These are phyloP conservation scores for Microbotryum intermedium DNA, from an alignment of 1,284 basidiomycete species.

Conservation along the genomic window DNA sequence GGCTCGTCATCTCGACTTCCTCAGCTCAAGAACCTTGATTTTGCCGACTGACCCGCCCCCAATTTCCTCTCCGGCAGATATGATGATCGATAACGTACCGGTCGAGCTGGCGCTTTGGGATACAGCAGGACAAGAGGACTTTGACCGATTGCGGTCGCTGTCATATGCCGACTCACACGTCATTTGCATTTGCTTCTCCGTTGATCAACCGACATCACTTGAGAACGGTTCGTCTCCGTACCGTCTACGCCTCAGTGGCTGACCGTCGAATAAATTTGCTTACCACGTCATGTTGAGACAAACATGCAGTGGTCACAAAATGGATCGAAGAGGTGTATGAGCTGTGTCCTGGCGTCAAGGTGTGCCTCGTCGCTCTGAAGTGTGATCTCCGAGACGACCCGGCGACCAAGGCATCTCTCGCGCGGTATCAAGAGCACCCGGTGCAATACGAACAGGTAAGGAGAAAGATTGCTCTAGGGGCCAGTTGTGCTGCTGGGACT, in stretches of 20 bases:
- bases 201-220: slow-evolving; percentile 80
- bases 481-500: background rate
- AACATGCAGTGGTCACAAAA: slow-evolving; percentile 40
- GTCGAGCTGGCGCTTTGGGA: slow-evolving; percentile 94
- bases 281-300: background rate
- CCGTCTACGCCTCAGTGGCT: background rate
- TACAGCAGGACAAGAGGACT: slow-evolving; percentile 97
- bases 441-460: slow-evolving; percentile 71
- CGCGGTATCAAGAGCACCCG: slow-evolving; percentile 56
- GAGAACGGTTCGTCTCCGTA: slow-evolving; percentile 61
- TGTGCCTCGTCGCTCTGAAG: slow-evolving; percentile 84
- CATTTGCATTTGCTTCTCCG: slow-evolving; percentile 88
- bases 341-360: slow-evolving; percentile 86
- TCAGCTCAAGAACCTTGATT: background rate
- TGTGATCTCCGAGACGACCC: slow-evolving; percentile 84
- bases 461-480: background rate
- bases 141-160: slow-evolving; percentile 79
- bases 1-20: slow-evolving; percentile 3
- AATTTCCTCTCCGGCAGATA: slow-evolving; percentile 43
- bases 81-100: slow-evolving; percentile 67
- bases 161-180: slow-evolving; percentile 89
- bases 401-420: slow-evolving; percentile 56
- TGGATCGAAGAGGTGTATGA: slow-evolving; percentile 79
- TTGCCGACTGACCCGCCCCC: background rate
- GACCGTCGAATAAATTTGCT: slow-evolving; percentile 2